Base-by-base conservation (phyloP, 768 basidiomycete species). In the Hygrophorus russula region DNA sequence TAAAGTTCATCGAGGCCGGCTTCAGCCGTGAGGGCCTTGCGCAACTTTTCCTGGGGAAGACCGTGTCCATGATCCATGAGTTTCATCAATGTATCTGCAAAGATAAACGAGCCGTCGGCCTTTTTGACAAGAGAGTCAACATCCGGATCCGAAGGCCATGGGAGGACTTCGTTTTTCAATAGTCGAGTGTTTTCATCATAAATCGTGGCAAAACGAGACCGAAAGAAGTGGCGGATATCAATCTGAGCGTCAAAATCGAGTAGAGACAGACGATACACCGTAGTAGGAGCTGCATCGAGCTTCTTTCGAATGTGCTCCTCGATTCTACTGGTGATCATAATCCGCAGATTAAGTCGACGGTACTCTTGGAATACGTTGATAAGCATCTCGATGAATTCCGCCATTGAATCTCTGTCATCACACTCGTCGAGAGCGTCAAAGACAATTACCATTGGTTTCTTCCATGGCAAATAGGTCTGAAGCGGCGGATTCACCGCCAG, bases 381-480 rank as follows among this genome's bases (percentile, higher is more conserved):
- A n/a, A 52, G 12, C 15, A 36, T 12, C 14, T 9, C 11, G 11
- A 33, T 41, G 18, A 30, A 36, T 40, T 43, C 37, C 32, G 19
- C 28, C 35, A 32, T 43, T 4, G 31, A 42, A 4, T 36, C 31
- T 14, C 14, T 24, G 24, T 41, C 40, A 10, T 39, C 24, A 19
- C 51, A 53, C 31, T 53, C 51, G 33, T 53, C 49, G 2, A 53
- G 27, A 1, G 39, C 51, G 18, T 52, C 51, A 35, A 52, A 14
- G 12, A 52, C 19, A 18, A 52, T 15, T 19, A 46, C 27, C 17
- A 32, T 29, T n/a, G 34, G 44, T 9, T 28, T 17, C 17, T 3
- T 13, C 28, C 14, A 31, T 7, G 36, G 18, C 11, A 36, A 30
- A 13, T 36, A 6, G 15, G 13, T 14, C 3, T 20, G 33, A 14